A percentile compares a stretch with the other conserved stretches of the same genome.
Evolutionary conservation across 2,329 filamentous ascomycete species (phyloP).

Genomic region (Alternaria infectoria): DNA sequence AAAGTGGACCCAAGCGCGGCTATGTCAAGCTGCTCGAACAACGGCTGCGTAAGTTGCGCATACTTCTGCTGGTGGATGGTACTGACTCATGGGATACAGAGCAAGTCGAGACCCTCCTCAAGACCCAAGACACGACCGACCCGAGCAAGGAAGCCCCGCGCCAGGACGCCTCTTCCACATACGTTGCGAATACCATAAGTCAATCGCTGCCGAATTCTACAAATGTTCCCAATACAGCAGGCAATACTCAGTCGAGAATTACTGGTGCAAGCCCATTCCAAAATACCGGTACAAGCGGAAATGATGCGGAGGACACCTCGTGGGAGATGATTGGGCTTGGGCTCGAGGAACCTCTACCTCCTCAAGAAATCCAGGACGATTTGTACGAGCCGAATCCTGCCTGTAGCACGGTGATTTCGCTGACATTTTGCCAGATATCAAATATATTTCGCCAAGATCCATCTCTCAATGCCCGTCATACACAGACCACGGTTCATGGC

Average conservation of each 20-base stretch:
- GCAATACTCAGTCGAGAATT: conserved; percentile 18
- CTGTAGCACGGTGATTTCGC: neutral
- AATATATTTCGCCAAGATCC: conserved; percentile 89
- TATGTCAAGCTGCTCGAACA: conserved; percentile 95
- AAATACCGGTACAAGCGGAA: conserved; percentile 3
- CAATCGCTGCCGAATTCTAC: conserved; percentile 29
- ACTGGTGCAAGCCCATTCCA: conserved; percentile 27
- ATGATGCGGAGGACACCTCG: conserved; percentile 56
- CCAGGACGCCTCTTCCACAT: conserved; percentile 36
- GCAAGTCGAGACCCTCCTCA: conserved; percentile 90
- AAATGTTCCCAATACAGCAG: conserved; percentile 24
- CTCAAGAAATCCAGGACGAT: conserved; percentile 82
- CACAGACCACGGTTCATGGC: conserved; percentile 87
- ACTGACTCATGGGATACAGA: conserved; percentile 59
- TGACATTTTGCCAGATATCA: conserved; percentile 64
- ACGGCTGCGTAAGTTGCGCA: conserved; percentile 73
- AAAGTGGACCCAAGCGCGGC: conserved; percentile 92
- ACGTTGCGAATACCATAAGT: conserved; percentile 40
- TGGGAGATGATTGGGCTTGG: conserved; percentile 89
- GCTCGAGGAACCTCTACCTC: conserved; percentile 80
- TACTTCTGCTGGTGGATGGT: neutral
- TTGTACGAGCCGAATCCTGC: conserved; percentile 61
- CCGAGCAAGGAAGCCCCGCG: conserved; percentile 31
- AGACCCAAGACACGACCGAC: conserved; percentile 71
- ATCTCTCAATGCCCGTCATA: conserved; percentile 85